Conservation (phyloP, 345 rosid species). For the Rhizophora mangle region DNA sequence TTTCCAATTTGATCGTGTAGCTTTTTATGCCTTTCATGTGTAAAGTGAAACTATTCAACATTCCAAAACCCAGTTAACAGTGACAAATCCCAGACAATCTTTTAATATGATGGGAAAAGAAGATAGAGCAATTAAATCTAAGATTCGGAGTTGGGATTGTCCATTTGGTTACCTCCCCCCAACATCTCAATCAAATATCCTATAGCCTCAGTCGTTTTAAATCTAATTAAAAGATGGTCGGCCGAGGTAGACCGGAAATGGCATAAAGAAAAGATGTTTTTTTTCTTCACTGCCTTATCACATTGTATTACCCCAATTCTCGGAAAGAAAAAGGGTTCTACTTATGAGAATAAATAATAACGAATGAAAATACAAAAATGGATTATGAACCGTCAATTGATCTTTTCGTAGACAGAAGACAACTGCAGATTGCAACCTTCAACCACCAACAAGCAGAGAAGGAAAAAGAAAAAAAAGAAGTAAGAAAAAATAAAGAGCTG, state of each 20-base stretch:
- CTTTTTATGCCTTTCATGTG: slow-evolving; percentile 11
- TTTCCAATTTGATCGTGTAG: slow-evolving; percentile 5
- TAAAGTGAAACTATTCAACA: slow-evolving; percentile 1
- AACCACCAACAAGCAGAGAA: no score
- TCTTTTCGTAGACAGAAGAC: no score
- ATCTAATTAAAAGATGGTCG: no score
- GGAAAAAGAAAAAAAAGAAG: no score
- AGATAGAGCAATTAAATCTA: neutral
- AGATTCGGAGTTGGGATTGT: no score
- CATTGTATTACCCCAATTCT: no score
- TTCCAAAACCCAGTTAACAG: neutral
- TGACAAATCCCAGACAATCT: slow-evolving; percentile 13
- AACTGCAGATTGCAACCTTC: no score
- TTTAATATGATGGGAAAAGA: no score
- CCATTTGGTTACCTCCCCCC: slow-evolving; percentile 14
- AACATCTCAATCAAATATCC: slow-evolving; percentile 21
- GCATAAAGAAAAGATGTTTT: no score
- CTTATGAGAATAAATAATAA: neutral
- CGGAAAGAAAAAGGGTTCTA: neutral
- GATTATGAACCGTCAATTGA: neutral
- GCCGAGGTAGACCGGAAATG: no score
- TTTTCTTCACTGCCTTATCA: no score
- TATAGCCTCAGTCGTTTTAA: slow-evolving; percentile 6
- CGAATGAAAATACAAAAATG: no score
- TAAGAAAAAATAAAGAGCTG: neutral